Evolutionary conservation across 768 basidiomycete species (phyloP).

Genomic region (Rhizopogon vinicolor): DNA sequence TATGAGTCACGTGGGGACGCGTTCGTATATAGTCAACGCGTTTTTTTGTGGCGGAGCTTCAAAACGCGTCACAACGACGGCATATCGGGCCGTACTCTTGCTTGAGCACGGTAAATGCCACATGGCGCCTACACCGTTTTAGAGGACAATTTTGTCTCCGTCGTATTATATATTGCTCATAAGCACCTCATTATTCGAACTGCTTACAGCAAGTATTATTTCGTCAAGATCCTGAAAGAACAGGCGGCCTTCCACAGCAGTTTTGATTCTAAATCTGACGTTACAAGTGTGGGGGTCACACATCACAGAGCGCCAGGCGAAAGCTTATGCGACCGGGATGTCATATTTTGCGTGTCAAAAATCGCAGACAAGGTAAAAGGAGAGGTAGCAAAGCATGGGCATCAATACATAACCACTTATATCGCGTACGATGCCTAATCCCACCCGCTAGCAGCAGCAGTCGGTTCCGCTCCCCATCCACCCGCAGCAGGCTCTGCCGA

Average conservation of each 20-base stretch:
- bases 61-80: slow-evolving; percentile 3
- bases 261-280: too few relatives aligned
- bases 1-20: slow-evolving; percentile 27
- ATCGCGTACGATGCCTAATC: slow-evolving; percentile 13
- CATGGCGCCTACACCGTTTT: too few relatives aligned
- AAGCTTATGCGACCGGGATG: background rate
- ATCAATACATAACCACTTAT: slow-evolving; percentile 9
- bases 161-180: too few relatives aligned
- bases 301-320: background rate
- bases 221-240: too few relatives aligned
- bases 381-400: slow-evolving; percentile 14
- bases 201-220: too few relatives aligned
- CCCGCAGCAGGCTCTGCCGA: slow-evolving; percentile 66
- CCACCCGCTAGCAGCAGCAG: slow-evolving; percentile 22
- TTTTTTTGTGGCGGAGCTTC: slow-evolving; percentile 30
- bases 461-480: slow-evolving; percentile 32
- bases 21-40: slow-evolving; percentile 23
- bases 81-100: too few relatives aligned
- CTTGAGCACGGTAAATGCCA: too few relatives aligned
- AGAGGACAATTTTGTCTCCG: too few relatives aligned
- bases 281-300: too few relatives aligned
- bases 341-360: slow-evolving; percentile 17
- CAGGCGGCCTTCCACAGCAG: too few relatives aligned
- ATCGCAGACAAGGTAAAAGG: slow-evolving; percentile 12
- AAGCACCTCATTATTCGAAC: too few relatives aligned